Base-by-base conservation (phyloP, 2,329 filamentous ascomycete species). In the Neopestalotiopsis clavispora region DNA sequence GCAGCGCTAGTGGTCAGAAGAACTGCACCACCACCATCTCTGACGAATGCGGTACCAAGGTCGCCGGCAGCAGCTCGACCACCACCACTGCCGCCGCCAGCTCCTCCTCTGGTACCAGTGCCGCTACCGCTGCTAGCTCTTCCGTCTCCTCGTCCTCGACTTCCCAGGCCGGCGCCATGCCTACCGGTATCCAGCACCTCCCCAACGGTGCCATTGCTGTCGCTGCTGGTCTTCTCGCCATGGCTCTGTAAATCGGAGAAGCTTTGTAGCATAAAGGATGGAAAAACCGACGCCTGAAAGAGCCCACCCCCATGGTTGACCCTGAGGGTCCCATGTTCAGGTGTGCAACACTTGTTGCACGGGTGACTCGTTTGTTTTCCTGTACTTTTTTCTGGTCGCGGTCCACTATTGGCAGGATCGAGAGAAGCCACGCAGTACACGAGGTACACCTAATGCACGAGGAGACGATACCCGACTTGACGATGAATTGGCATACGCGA, bases 181-280 rank as follows among this genome's bases (percentile, higher is more conserved):
- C 76, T 17, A 75, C 75, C 59, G 68, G 70, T 69, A 69, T 80
- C 59, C 78, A 79, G 66, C 71, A 77, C 71, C 70, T 81, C 69
- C 79, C 83, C 73, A 84, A 84, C 69, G 84, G 84, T 62, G 82
- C 81, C 57, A 85, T 84, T 6, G 84, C 82, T 42, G 81, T 84
- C 56, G 87, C 85, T 69, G 76, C 86, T 59, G 87, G 85, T 67
- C 75, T 88, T 59, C 78, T 89, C 70, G 87, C 86, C 72, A 85
- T 73, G 76, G 76, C 88, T 75, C 88, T 83, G 72, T 59, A n/a
- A 23, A 40, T 42, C 56, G 23, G 71, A 40, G 72, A 52, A 20
- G 65, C 14, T 20, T 14, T 13, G 59, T 20, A 23, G 4, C 20
- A 10, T 14, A 34, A 38, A 20, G 0, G 32, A 40, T 10, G 32